These are phyloP conservation scores for Microstroma glucosiphilum DNA, from an alignment of 1,284 basidiomycete genomes.

Conservation along the genomic window DNA sequence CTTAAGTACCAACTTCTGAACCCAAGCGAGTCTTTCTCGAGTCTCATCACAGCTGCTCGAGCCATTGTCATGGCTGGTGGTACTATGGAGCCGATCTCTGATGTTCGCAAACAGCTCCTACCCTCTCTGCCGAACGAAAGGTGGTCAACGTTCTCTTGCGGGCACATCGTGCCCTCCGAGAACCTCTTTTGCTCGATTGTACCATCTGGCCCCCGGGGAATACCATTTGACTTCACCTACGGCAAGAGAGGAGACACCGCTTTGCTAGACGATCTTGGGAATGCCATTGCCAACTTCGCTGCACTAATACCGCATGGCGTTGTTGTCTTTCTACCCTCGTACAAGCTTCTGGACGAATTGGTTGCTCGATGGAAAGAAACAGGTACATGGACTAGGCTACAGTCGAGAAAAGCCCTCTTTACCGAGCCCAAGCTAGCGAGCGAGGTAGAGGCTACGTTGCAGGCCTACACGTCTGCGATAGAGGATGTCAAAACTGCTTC, in stretches of 20 bases:
- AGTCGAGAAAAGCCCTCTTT: slow-evolving; percentile 77
- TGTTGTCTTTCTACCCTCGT: slow-evolving; percentile 91
- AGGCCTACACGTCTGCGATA: slow-evolving; percentile 67
- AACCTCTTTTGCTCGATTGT: slow-evolving; percentile 77
- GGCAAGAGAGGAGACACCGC: slow-evolving; percentile 65
- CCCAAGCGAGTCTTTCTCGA: slow-evolving; percentile 76
- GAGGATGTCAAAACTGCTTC: slow-evolving; percentile 47
- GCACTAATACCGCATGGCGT: slow-evolving; percentile 77
- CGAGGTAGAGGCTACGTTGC: slow-evolving; percentile 70
- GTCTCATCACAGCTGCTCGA: slow-evolving; percentile 71
- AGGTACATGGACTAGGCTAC: slow-evolving; percentile 62
- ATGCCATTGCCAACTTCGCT: slow-evolving; percentile 70
- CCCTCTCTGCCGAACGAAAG: slow-evolving; percentile 61
- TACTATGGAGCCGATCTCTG: slow-evolving; percentile 95
- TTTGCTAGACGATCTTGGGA: slow-evolving; percentile 76
- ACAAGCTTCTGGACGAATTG: slow-evolving; percentile 69
- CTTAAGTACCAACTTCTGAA: slow-evolving; percentile 93
- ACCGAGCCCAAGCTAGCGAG: slow-evolving; percentile 74
- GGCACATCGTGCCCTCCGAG: slow-evolving; percentile 77
- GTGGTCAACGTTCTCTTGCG: slow-evolving; percentile 76
- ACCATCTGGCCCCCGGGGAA: slow-evolving; percentile 68
- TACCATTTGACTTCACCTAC: slow-evolving; percentile 75
- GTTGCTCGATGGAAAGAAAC: slow-evolving; percentile 64
- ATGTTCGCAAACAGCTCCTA: slow-evolving; percentile 78
- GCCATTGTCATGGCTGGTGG: slow-evolving; percentile 85